Conservation (phyloP, 2,329 filamentous ascomycete species). For the Penicillium hordei region DNA sequence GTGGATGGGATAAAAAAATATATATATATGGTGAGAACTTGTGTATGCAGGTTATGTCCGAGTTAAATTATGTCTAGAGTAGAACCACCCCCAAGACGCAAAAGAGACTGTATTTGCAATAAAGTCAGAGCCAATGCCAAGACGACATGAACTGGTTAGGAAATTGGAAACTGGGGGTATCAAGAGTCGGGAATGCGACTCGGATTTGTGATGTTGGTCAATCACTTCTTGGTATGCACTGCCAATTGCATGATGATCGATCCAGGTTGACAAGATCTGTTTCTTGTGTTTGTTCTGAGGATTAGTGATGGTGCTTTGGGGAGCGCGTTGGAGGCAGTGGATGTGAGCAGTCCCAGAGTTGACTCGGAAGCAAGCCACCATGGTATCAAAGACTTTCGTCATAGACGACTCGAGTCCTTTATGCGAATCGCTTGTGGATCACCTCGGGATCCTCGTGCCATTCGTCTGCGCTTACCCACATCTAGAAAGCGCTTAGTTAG, state of each 20-base stretch:
- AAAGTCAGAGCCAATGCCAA: constrained; percentile 7
- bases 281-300: background rate
- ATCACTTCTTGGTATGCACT: constrained; percentile 9
- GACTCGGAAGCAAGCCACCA: background rate
- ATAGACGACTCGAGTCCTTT: constrained; percentile 24
- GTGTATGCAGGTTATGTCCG: constrained; percentile 5
- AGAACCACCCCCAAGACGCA: constrained; percentile 4
- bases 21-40: background rate
- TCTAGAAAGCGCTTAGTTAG: constrained; percentile 55
- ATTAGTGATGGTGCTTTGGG: background rate
- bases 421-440: constrained; percentile 97
- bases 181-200: constrained; percentile 29
- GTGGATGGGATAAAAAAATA: background rate
- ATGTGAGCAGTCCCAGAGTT: background rate
- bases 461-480: constrained; percentile 99
- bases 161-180: constrained; percentile 28
- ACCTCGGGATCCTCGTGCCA: constrained; percentile 99
- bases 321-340: background rate
- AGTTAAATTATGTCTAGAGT: constrained; percentile 1
- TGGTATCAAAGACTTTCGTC: background rate
- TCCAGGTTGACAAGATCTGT: background rate
- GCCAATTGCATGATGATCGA: constrained; percentile 6
- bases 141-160: constrained; percentile 7
- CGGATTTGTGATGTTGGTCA: constrained; percentile 17
- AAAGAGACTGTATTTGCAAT: constrained; percentile 12